A percentile compares a stretch with the other conserved stretches of the same genome.
phyloP scores from a whole-genome alignment of 495 filamentous ascomycete genomes.

The Hyaloscypha bicolor region DNA sequence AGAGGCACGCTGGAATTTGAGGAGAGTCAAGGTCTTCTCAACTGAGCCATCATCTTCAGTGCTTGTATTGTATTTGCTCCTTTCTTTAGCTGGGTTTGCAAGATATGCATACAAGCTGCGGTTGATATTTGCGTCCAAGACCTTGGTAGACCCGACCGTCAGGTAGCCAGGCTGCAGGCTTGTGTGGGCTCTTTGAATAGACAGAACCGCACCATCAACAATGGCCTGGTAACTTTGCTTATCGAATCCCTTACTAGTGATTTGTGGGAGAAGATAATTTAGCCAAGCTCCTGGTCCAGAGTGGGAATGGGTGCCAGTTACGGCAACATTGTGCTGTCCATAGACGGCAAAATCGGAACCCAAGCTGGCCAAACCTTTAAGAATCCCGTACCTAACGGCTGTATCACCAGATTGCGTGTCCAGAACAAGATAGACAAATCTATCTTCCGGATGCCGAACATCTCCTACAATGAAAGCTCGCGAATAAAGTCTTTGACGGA shows the following conservation, averaged over 20 bases:
- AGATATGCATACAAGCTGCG: conserved; percentile 90
- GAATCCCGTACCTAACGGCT: conserved; percentile 81
- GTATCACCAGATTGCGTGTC: conserved; percentile 93
- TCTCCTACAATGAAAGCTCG: conserved; percentile 88
- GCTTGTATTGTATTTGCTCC: conserved; percentile 66
- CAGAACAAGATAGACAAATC: conserved; percentile 86
- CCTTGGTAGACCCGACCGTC: conserved; percentile 70
- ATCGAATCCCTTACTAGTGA: conserved; percentile 88
- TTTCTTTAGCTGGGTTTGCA: conserved; percentile 81
- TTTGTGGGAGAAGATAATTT: conserved; percentile 94
- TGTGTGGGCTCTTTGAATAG: conserved; percentile 81
- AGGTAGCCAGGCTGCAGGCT: conserved; percentile 72
- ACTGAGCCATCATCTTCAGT: conserved; percentile 65
- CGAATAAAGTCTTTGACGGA: conserved; percentile 88
- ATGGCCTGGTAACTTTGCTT: conserved; percentile 88
- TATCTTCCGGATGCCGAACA: conserved; percentile 61
- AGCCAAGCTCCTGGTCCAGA: conserved; percentile 92
- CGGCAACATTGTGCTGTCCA: conserved; percentile 80
- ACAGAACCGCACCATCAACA: conserved; percentile 81
- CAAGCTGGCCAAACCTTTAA: conserved; percentile 67
- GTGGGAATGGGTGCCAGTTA: conserved; percentile 94
- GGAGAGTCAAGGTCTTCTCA: conserved; percentile 82
- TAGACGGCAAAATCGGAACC: conserved; percentile 75
- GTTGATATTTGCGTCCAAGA: conserved; percentile 86
- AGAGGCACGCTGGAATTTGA: conserved; percentile 74